Evolutionary conservation across 2,329 filamentous ascomycete species (phyloP).

Genomic region (Drechslerella dactyloides): DNA sequence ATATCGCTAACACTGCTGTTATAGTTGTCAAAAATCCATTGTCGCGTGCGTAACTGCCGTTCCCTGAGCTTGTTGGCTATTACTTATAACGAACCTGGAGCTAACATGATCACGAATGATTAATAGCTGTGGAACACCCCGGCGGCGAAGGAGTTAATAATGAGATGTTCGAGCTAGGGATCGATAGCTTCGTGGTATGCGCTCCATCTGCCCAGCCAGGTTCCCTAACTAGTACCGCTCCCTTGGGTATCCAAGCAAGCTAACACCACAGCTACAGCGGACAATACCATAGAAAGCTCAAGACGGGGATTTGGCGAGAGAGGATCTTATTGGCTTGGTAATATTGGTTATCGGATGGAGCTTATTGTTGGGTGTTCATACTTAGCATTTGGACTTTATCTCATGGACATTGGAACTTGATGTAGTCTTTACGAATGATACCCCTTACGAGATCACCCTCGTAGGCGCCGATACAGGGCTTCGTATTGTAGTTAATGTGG

Average conservation of each 20-base stretch:
- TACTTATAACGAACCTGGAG: neutral
- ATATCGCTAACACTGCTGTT: slow-evolving; percentile 7
- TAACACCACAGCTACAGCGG: neutral
- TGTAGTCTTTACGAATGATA: slow-evolving; percentile 43
- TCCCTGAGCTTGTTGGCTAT: no score
- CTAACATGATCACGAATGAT: slow-evolving; percentile 23
- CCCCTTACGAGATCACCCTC: slow-evolving; percentile 7
- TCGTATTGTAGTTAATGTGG: no score
- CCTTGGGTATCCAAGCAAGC: neutral
- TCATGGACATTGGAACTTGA: slow-evolving; percentile 4
- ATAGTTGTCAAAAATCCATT: slow-evolving; percentile 74
- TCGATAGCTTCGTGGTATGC: slow-evolving; percentile 78
- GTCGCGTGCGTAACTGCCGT: slow-evolving; percentile 59
- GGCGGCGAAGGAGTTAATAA: slow-evolving; percentile 73
- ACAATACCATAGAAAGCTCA: neutral
- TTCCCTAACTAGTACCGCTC: neutral
- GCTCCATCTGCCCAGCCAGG: slow-evolving; percentile 61
- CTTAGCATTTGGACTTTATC: slow-evolving; percentile 3
- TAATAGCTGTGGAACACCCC: slow-evolving; percentile 68
- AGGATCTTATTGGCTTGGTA: no score
- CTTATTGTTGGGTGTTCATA: neutral
- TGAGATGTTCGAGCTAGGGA: slow-evolving; percentile 72
- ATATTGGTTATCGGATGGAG: no score
- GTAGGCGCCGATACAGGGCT: no score
- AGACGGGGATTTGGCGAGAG: no score